Evolutionary conservation across 148 eudicot genomes (phyloP).

Genomic region (Chenopodium berlandieri): DNA sequence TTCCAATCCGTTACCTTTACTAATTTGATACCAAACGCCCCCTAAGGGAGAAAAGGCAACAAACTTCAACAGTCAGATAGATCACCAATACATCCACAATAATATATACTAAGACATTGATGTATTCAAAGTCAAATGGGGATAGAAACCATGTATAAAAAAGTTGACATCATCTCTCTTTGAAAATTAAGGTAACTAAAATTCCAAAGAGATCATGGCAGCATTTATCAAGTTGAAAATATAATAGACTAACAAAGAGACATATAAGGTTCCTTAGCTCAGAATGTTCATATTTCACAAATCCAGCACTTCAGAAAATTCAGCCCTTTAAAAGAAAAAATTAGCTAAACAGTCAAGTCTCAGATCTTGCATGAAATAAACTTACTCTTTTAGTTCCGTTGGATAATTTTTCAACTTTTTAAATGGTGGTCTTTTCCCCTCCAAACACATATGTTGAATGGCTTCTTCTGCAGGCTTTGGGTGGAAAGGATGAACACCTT

Average conservation of each 20-base stretch:
- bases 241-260: background rate
- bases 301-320: background rate
- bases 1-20: no score
- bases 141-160: no score
- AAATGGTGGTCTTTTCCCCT: conserved; percentile 71
- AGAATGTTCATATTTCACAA: background rate
- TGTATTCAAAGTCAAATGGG: no score
- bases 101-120: no score
- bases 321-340: background rate
- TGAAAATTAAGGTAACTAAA: no score
- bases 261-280: background rate
- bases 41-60: no score
- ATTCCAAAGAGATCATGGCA: background rate
- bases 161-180: no score
- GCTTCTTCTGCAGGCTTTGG: conserved; percentile 78
- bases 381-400: conserved; percentile 87
- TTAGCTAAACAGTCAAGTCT: background rate
- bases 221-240: background rate
- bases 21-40: no score
- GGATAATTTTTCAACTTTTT: conserved; percentile 83
- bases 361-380: conserved; percentile 18
- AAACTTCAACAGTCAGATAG: no score
- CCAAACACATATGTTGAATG: conserved; percentile 58
- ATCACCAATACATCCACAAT: no score
- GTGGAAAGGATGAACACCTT: conserved; percentile 83